Conservation (phyloP, 768 basidiomycete species). For the Tulasnella sp. region DNA sequence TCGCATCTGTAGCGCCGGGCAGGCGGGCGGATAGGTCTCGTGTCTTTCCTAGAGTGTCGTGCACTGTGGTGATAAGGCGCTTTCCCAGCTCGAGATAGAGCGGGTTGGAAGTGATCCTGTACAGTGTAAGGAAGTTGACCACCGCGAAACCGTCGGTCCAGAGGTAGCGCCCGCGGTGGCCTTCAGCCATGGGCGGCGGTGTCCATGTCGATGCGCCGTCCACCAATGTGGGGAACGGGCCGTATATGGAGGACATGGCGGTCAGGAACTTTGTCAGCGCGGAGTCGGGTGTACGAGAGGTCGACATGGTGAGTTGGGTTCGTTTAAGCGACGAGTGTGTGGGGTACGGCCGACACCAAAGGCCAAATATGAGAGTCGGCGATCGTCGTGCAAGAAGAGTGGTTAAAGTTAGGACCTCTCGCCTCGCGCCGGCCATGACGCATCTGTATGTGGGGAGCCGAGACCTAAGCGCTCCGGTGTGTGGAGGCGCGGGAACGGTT, state of each 20-base stretch:
- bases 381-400: background rate
- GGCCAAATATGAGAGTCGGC: background rate
- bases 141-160: slow-evolving; percentile 41
- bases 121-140: slow-evolving; percentile 36
- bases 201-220: slow-evolving; percentile 30
- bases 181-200: slow-evolving; percentile 33
- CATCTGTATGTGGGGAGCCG: background rate
- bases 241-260: slow-evolving; percentile 34
- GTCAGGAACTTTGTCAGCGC: slow-evolving; percentile 27
- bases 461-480: background rate
- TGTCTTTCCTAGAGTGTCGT: slow-evolving; percentile 36
- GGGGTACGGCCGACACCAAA: background rate
- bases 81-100: slow-evolving; percentile 34
- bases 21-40: slow-evolving; percentile 34
- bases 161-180: slow-evolving; percentile 37
- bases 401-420: background rate
- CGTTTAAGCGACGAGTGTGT: background rate
- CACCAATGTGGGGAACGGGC: slow-evolving; percentile 28
- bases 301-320: background rate
- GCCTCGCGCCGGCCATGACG: background rate
- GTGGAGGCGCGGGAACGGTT: background rate
- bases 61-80: slow-evolving; percentile 36
- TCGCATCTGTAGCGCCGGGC: slow-evolving; percentile 36
- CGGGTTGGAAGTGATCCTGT: slow-evolving; percentile 31
- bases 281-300: background rate